These are phyloP conservation scores for Pyropia yezoensis DNA, from an alignment of 23 red algal genomes.

Conservation along the genomic window DNA sequence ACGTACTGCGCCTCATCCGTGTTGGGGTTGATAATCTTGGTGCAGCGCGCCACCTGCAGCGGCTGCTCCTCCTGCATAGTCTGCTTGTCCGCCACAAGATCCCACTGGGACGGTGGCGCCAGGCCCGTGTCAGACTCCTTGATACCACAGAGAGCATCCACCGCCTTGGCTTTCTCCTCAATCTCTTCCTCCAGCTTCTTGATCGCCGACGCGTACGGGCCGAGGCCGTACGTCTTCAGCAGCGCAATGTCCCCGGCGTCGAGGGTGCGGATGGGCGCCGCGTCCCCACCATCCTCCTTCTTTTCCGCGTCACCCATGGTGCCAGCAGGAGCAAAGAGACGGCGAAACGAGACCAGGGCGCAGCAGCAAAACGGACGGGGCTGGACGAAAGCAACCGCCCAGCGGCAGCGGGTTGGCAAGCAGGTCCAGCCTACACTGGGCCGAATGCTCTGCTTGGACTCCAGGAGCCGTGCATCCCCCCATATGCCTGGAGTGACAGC, in stretches of 20 bases:
- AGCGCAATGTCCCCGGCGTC: slow-evolving; percentile 95
- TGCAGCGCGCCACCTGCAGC: slow-evolving; percentile 96
- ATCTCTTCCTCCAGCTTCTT: slow-evolving; percentile 94
- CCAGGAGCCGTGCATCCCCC: no score
- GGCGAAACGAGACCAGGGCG: not conserved
- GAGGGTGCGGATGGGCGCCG: slow-evolving; percentile 61
- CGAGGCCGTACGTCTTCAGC: slow-evolving; percentile 93
- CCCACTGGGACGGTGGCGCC: slow-evolving; percentile 88
- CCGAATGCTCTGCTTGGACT: no score
- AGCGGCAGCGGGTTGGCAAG: no score
- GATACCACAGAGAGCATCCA: slow-evolving; percentile 88
- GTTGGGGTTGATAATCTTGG: slow-evolving; percentile 86
- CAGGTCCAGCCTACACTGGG: no score
- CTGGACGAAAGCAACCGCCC: no score
- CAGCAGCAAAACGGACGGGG: no score
- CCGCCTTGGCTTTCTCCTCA: slow-evolving; percentile 72
- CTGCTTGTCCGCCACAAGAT: slow-evolving; percentile 93
- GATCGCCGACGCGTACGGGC: slow-evolving; percentile 75
- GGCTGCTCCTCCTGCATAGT: slow-evolving; percentile 95
- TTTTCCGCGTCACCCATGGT: slow-evolving; percentile 52
- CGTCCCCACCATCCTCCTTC: slow-evolving; percentile 21
- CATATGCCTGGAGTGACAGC: no score
- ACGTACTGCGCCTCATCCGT: slow-evolving; percentile 88
- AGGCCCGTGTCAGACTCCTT: slow-evolving; percentile 94
- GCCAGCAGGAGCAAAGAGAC: not conserved